A percentile compares a stretch with the other conserved stretches of the same genome.
phyloP scores from a whole-genome alignment of 2,329 filamentous ascomycete genomes.

The Pseudogymnoascus sp. region DNA sequence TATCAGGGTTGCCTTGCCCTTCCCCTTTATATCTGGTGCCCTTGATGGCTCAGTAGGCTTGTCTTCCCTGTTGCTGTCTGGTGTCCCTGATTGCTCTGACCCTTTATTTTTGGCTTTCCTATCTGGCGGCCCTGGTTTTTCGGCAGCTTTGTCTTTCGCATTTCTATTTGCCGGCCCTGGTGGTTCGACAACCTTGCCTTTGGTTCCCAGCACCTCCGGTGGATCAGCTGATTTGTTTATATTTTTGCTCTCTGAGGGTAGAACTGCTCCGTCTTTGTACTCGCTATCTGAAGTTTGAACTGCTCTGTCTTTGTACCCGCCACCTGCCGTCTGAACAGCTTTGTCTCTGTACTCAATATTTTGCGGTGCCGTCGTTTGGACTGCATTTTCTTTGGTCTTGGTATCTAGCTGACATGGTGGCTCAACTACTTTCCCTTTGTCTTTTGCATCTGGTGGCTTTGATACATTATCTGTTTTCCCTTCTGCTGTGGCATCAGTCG shows the following conservation, averaged over 20 bases:
- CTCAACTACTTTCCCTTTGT: not conserved
- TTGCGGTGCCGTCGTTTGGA: not conserved
- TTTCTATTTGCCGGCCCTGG: not conserved
- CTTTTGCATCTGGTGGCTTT: not conserved
- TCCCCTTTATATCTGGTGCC: not conserved
- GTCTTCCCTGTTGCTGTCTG: not conserved
- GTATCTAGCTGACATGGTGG: not conserved
- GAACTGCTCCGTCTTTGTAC: not conserved
- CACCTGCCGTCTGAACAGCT: not conserved
- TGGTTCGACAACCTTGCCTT: not conserved
- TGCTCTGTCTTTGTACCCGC: not conserved
- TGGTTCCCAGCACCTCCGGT: not conserved
- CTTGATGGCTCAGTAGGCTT: not conserved
- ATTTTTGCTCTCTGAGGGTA: not conserved
- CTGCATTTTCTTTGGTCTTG: not conserved
- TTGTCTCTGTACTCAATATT: not conserved
- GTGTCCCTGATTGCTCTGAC: not conserved
- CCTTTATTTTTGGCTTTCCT: not conserved
- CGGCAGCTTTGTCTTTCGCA: not conserved
- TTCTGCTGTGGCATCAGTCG: not conserved
- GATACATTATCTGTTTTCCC: not conserved
- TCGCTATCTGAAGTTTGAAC: not conserved
- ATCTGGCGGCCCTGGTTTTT: not conserved
- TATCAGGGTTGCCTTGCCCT: not conserved
- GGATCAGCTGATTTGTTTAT: not conserved